phyloP scores from a whole-genome alignment of 2,329 filamentous ascomycete species.

The Trichoderma guizhouense region DNA sequence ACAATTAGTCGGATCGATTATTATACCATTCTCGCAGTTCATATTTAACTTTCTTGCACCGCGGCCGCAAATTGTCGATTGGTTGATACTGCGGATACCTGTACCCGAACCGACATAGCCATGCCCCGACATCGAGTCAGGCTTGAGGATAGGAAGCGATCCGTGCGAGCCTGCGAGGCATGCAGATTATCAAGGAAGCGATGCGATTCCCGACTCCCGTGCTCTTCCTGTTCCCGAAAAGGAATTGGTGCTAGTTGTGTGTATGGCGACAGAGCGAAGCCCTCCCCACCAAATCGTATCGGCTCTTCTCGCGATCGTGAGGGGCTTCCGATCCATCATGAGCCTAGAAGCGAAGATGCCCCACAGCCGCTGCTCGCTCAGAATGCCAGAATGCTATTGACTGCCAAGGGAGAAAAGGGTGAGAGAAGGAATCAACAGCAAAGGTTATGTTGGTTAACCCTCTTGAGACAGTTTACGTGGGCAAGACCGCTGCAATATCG shows the following conservation, averaged over 20 bases:
- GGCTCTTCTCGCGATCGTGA: not conserved
- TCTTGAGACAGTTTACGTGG: not conserved
- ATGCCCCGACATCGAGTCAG: not conserved
- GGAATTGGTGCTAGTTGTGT: not conserved
- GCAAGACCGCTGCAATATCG: not conserved
- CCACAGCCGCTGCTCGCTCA: not conserved
- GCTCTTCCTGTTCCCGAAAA: not conserved
- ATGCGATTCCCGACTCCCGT: not conserved
- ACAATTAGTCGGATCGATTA: not conserved
- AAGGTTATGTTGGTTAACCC: not conserved
- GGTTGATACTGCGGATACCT: not conserved
- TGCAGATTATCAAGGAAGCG: not conserved
- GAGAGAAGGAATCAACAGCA: not conserved
- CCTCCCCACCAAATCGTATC: not conserved
- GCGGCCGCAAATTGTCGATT: not conserved
- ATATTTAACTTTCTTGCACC: not conserved
- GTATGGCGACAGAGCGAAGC: not conserved
- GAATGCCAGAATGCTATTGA: not conserved
- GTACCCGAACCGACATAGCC: not conserved
- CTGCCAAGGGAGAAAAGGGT: not conserved
- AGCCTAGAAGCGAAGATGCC: not conserved
- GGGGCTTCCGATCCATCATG: not conserved
- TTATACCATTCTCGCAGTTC: not conserved
- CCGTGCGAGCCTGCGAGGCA: not conserved
- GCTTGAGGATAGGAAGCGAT: not conserved